Evolutionary conservation across 139 green algal species (phyloP).

Genomic region (Gonium pectorale): DNA sequence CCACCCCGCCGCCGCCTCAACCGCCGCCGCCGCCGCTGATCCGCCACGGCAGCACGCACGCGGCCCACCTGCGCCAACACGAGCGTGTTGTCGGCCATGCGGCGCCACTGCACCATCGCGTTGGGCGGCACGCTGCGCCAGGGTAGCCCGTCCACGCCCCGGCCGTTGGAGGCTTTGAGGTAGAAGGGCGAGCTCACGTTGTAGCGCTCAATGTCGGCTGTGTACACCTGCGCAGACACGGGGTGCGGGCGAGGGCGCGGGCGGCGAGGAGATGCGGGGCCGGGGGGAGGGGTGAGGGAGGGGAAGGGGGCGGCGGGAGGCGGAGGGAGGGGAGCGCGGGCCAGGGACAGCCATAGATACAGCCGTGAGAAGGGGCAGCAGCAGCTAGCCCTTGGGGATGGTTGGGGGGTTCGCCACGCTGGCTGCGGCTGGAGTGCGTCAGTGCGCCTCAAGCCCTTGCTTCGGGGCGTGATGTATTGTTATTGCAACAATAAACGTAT

Average conservation of each 20-base stretch:
- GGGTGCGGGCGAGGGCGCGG: background rate
- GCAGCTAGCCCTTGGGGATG: background rate
- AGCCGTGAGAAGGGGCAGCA: background rate
- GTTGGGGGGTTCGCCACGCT: too few relatives aligned
- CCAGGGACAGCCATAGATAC: too few relatives aligned
- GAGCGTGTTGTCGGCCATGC: constrained; percentile 23
- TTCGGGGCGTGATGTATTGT: too few relatives aligned
- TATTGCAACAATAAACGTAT: too few relatives aligned
- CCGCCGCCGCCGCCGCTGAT: background rate
- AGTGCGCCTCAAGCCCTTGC: too few relatives aligned
- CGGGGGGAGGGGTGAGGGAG: background rate
- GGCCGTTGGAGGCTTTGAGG: constrained; percentile 21
- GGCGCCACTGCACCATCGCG: constrained; percentile 1
- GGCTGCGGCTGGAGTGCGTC: too few relatives aligned
- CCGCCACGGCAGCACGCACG: too few relatives aligned
- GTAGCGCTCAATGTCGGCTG: constrained; percentile 21
- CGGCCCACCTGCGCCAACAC: background rate
- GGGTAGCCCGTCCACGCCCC: constrained; percentile 7
- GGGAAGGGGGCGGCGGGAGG: background rate
- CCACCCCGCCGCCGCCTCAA: background rate
- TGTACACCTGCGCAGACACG: constrained; percentile 10
- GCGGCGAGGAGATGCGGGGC: background rate
- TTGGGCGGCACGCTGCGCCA: constrained; percentile 14
- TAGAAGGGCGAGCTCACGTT: constrained; percentile 32
- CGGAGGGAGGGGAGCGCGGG: background rate